A percentile compares a stretch with the other conserved stretches of the same genome.
These are phyloP conservation scores for Lecanicillium sp. DNA, from an alignment of 2,329 filamentous ascomycete genomes.

Conservation along the genomic window DNA sequence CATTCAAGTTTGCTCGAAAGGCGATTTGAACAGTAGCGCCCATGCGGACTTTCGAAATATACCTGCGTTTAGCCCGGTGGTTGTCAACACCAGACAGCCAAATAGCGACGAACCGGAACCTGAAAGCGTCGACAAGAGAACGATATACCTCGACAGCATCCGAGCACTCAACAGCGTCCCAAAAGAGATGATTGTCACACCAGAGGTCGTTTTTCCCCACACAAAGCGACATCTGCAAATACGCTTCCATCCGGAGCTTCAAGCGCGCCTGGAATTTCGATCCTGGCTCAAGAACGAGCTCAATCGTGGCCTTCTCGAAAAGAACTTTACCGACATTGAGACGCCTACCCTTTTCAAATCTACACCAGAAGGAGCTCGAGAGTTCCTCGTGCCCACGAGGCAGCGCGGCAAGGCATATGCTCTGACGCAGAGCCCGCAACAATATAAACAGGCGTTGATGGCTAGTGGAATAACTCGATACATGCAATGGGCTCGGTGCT, in stretches of 20 bases:
- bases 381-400: conserved; percentile 88
- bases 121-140: conserved; percentile 29
- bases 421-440: conserved; percentile 90
- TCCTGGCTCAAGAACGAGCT: conserved; percentile 45
- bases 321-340: conserved; percentile 70
- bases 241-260: conserved; percentile 61
- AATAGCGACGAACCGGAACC: conserved; percentile 12
- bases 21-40: conserved; percentile 23
- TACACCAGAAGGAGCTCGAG: conserved; percentile 87
- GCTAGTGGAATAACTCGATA: conserved; percentile 75
- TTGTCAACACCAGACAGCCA: conserved; percentile 31
- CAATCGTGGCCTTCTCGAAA: conserved; percentile 44
- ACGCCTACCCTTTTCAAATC: conserved; percentile 96
- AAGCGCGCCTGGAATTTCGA: conserved; percentile 63
- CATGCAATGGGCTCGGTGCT: conserved; percentile 90
- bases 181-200: conserved; percentile 66
- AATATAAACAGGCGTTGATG: conserved; percentile 98
- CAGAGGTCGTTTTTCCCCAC: conserved; percentile 64
- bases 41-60: conserved; percentile 37
- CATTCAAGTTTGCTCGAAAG: conserved; percentile 36
- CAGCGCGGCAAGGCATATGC: conserved; percentile 73
- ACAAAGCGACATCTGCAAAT: conserved; percentile 78
- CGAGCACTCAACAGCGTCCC: conserved; percentile 25
- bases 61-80: conserved; percentile 44
- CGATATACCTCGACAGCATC: conserved; percentile 56